Conservation (phyloP, 2,329 filamentous ascomycete species). For the Colletotrichum tofieldiae region DNA sequence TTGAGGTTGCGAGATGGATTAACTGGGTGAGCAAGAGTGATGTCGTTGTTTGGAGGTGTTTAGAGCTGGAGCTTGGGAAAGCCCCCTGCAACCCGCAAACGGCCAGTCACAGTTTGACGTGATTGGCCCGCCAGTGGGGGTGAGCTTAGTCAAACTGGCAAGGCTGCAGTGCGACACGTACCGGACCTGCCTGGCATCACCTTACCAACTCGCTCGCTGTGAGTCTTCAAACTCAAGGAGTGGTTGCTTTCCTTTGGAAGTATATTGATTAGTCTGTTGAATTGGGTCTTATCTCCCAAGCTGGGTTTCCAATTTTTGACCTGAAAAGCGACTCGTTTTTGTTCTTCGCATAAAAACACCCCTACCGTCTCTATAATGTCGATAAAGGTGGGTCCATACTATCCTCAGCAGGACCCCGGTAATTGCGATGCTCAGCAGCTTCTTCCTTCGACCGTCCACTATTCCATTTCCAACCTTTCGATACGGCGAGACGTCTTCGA, state of each 20-base stretch:
- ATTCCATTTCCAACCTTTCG: background rate
- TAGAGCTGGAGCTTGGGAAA: constrained; percentile 39
- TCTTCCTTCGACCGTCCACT: constrained; percentile 3
- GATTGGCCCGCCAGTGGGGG: constrained; percentile 32
- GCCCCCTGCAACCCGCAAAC: constrained; percentile 41
- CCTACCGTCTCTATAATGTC: background rate
- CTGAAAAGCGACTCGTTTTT: background rate
- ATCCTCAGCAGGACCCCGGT: constrained; percentile 8
- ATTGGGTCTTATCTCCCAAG: background rate
- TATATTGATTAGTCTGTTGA: background rate
- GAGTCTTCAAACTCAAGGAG: background rate
- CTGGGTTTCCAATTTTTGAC: no score
- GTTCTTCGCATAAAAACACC: background rate
- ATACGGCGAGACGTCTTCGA: background rate
- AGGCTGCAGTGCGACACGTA: constrained; percentile 45
- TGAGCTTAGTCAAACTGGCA: constrained; percentile 39
- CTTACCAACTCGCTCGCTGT: background rate
- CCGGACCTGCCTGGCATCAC: constrained; percentile 29
- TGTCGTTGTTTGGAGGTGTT: constrained; percentile 41
- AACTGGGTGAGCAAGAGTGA: constrained; percentile 37
- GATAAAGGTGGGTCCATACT: constrained; percentile 12
- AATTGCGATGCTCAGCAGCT: constrained; percentile 28
- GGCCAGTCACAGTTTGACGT: constrained; percentile 23
- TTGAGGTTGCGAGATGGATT: constrained; percentile 23
- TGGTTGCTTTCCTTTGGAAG: background rate